These are phyloP conservation scores for Xylaria sp. DNA, from an alignment of 2,329 filamentous ascomycete species.

Conservation along the genomic window DNA sequence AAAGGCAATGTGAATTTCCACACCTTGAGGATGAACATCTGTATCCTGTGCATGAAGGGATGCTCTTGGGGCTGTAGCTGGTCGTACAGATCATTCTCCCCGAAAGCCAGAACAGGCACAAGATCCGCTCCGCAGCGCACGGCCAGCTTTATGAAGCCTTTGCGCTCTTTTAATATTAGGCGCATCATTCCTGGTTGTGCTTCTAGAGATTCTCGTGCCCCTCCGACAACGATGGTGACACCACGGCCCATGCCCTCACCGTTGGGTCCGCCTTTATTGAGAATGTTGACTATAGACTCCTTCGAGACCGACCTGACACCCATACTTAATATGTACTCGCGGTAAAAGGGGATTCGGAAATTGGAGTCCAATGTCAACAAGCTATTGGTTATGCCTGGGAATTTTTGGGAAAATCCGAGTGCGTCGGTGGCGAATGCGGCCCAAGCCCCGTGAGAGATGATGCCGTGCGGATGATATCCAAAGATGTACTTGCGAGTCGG, in stretches of 20 bases:
- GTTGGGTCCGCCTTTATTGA: conserved; percentile 79
- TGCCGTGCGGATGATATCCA: conserved; percentile 96
- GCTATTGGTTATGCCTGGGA: conserved; percentile 94
- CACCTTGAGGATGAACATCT: conserved; percentile 82
- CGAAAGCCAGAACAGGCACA: conserved; percentile 89
- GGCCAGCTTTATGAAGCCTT: conserved; percentile 93
- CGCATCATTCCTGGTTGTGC: conserved; percentile 78
- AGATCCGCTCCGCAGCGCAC: conserved; percentile 91
- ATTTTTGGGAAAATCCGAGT: conserved; percentile 82
- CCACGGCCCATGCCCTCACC: conserved; percentile 89
- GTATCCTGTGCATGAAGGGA: conserved; percentile 77
- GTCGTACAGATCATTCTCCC: conserved; percentile 95
- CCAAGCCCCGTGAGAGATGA: conserved; percentile 96
- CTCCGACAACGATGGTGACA: conserved; percentile 94
- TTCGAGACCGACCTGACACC: conserved; percentile 88
- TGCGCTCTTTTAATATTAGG: conserved; percentile 80
- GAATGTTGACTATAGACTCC: conserved; percentile 87
- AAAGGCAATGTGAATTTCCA: conserved; percentile 93
- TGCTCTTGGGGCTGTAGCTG: conserved; percentile 80
- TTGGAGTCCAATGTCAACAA: conserved; percentile 94
- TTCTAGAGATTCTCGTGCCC: conserved; percentile 89
- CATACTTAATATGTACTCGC: conserved; percentile 90
- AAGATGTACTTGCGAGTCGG: conserved; percentile 92
- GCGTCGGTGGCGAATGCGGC: conserved; percentile 90
- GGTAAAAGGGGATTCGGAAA: conserved; percentile 90